Conservation (phyloP, 2,329 filamentous ascomycete species). For the Pseudogymnoascus verrucosus region DNA sequence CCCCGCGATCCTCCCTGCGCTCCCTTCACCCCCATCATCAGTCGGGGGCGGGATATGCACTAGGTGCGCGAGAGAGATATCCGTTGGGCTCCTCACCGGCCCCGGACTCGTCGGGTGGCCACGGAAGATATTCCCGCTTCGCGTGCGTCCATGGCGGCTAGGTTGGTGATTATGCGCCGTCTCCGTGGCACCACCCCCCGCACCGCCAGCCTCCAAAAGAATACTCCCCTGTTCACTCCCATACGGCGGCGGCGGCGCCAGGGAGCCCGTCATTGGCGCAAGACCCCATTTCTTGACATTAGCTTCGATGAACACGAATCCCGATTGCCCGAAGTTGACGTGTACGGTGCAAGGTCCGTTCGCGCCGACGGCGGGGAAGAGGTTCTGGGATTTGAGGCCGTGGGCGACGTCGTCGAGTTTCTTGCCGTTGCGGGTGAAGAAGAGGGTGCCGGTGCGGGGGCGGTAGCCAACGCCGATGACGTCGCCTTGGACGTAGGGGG, state of each 20-base stretch:
- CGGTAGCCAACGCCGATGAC: slow-evolving; percentile 94
- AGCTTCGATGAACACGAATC: slow-evolving; percentile 97
- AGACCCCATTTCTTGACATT: slow-evolving; percentile 99
- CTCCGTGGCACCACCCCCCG: slow-evolving; percentile 34
- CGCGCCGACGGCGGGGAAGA: slow-evolving; percentile 95
- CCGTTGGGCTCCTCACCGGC: slow-evolving; percentile 82
- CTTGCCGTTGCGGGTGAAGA: slow-evolving; percentile 98
- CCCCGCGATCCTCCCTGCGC: slow-evolving; percentile 16
- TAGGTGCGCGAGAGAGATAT: slow-evolving; percentile 87
- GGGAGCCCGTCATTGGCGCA: slow-evolving; percentile 87
- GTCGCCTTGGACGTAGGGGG: slow-evolving; percentile 82
- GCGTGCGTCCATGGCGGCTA: slow-evolving; percentile 57
- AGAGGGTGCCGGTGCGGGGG: slow-evolving; percentile 86
- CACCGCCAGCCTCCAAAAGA: slow-evolving; percentile 73
- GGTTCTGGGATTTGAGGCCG: slow-evolving; percentile 88
- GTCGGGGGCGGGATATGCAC: slow-evolving; percentile 56
- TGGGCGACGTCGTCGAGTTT: slow-evolving; percentile 91
- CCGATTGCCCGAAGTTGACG: slow-evolving; percentile 95
- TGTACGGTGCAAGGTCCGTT: slow-evolving; percentile 89
- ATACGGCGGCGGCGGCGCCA: slow-evolving; percentile 92
- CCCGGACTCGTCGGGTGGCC: slow-evolving; percentile 73
- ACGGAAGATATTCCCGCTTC: slow-evolving; percentile 71
- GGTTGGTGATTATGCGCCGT: slow-evolving; percentile 39
- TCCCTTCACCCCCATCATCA: slow-evolving; percentile 63
- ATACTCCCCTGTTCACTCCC: slow-evolving; percentile 97